Evolutionary conservation across 208 protist genomes (phyloP), one percentile per base, ranked within the genome.

Genomic region (Crithidia thermophila): DNA sequence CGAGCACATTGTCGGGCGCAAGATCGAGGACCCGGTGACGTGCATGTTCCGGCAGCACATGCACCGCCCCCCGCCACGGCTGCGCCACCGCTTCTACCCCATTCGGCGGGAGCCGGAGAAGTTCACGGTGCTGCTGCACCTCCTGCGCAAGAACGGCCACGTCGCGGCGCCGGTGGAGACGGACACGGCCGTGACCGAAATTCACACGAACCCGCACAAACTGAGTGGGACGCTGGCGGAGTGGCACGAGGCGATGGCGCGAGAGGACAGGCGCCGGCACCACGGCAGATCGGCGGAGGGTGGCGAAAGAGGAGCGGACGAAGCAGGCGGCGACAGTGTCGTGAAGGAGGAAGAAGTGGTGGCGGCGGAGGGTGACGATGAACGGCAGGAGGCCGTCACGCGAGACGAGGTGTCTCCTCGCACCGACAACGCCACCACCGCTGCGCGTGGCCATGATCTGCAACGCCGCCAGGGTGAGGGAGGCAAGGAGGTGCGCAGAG

Each of bases 51-150:
- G 78, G 3, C 69, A 82, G 37, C 69, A 70, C 25, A 92, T 93
- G 86, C 90, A 95, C 46, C 72, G 77, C 20, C 74, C 84, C 0
- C 46, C 73, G 28, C 27, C 52, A 3, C 84, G 77, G 25, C 72
- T 91, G 43, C 79, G 65, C 8, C 90, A 95, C 64, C 80, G 81
- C 60, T 95, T 95, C 57, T 73, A 85, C 57, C 64, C 84, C 0
- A 55, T 95, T 25, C 65, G 57, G 16, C 70, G 73, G 14, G 77
- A 84, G 60, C 64, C 72, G 46, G 83, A 95, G 58, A 93, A 95
- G 78, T 79, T 89, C 55, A 75, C 79, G 20, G 46, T 85, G 14
- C 72, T 95, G 57, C 47, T 79, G 33, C 75, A 91, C 55, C 49
- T 95, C 11, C 72, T 95, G 23, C 73, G 78, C 14, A 88, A 87